A percentile compares a stretch with the other conserved stretches of the same genome.
Evolutionary conservation across 129 eudicot genomes (phyloP).

Genomic region (Flaveria sonorensis): DNA sequence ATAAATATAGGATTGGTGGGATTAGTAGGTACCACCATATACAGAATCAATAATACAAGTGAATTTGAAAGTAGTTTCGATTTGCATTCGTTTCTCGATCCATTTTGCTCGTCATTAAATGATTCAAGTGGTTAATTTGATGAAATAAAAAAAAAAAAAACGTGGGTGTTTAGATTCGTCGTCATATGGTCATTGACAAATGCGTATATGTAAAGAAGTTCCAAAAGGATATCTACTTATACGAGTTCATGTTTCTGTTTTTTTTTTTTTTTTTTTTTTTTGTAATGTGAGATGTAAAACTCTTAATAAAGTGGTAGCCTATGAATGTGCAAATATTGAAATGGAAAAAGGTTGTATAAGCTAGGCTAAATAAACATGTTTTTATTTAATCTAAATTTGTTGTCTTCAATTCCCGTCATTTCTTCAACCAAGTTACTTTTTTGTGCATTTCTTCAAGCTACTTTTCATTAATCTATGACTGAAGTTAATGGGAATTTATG

Average conservation of each 20-base stretch:
- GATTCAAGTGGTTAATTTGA: conserved; percentile 11
- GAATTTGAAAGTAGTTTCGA: too few relatives aligned
- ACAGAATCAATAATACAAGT: too few relatives aligned
- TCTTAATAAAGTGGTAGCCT: not conserved
- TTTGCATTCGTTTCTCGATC: too few relatives aligned
- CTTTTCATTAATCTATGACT: not conserved
- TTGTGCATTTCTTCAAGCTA: not conserved
- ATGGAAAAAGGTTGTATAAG: not conserved
- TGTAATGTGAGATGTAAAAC: not conserved
- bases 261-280: too few relatives aligned
- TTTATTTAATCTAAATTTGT: not conserved
- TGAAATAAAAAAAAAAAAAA: not conserved
- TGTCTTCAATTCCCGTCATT: not conserved
- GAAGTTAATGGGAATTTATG: not conserved
- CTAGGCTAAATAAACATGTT: not conserved
- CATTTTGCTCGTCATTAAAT: too few relatives aligned
- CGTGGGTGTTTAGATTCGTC: not conserved
- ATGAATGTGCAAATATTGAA: not conserved
- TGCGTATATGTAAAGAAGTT: not conserved
- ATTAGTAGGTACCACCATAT: too few relatives aligned
- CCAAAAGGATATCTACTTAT: not conserved
- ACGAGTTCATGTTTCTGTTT: not conserved
- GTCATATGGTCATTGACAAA: not conserved
- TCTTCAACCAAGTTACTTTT: not conserved
- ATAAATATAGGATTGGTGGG: too few relatives aligned